Percentiles rank a stretch among this genome's conserved stretches.
Evolutionary conservation across 176 grass and related monocot genomes (phyloP).

Genomic region (Lolium multiflorum): DNA sequence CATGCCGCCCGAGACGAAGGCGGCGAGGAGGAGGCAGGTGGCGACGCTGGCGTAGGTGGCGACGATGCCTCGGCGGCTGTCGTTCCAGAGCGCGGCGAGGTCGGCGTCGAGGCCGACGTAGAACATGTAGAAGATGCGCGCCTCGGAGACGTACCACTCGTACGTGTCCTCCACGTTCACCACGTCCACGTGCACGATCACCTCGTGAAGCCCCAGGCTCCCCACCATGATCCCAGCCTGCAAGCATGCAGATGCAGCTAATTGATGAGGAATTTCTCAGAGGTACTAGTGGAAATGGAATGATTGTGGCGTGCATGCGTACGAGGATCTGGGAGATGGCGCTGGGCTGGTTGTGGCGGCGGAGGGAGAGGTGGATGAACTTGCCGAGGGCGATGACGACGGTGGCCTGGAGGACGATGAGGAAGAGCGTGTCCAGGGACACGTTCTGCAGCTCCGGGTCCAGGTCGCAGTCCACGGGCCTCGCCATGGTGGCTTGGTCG

Average conservation of each 20-base stretch:
- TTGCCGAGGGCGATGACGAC: conserved; percentile 54
- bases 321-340: conserved; percentile 58
- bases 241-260: neutral
- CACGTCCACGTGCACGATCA: conserved; percentile 55
- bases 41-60: conserved; percentile 50
- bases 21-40: conserved; percentile 52
- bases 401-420: conserved; percentile 51
- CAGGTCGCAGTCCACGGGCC: neutral
- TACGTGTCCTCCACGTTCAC: conserved; percentile 52
- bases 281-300: neutral
- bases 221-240: conserved; percentile 60
- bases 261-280: neutral
- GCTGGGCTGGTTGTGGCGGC: conserved; percentile 53
- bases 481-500: conserved; percentile 27
- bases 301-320: neutral
- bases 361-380: conserved; percentile 57
- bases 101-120: conserved; percentile 57
- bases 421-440: conserved; percentile 57
- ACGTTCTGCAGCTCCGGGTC: conserved; percentile 28
- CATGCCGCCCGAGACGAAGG: conserved; percentile 54
- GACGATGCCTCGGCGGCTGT: conserved; percentile 40
- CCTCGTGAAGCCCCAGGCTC: conserved; percentile 47
- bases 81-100: conserved; percentile 58
- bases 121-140: conserved; percentile 56
- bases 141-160: conserved; percentile 43